Base-by-base conservation (phyloP, 2,329 filamentous ascomycete species). In the Neocatenulostroma microsporum region DNA sequence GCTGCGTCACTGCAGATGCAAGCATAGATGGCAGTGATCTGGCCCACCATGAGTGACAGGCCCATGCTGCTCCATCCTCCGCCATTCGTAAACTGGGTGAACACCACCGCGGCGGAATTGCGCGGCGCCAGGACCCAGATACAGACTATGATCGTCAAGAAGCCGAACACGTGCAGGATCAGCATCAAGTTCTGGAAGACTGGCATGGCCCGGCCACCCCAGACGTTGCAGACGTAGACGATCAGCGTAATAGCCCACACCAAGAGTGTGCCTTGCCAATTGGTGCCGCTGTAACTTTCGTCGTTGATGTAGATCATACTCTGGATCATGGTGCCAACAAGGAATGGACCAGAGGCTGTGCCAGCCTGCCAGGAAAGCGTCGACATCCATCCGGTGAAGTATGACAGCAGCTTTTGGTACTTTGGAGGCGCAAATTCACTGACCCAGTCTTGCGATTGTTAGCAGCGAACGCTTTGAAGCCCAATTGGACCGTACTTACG, bases 201-300 rank as follows among this genome's bases (percentile, higher is more conserved):
- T 5, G 31, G 31, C 11, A 34, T 15, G 21, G 17, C 10, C 7
- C 17, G 10, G 31, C 19, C n/a, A 7, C 10, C 9, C 18, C 21
- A 34, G 19, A 34, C 17, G 14, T 29, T 29, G 27, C 10, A 29
- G 27, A 29, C 27, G 14, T 14, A 21, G 24, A n/a, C n/a, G n/a
- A 14, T 29, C 9, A 29, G 26, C 9, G 26, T 29, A 13, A 29
- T 29, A 7, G 26, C 26, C 26, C 26, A 29, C 26, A 29, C 63
- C 34, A 70, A 61, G 2, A 71, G 50, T 0, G 66, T 70, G 5
- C 62, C 66, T 19, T 70, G 67, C 66, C 66, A 72, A 26, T 54
- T 57, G 8, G 60, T 56, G 0, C 63, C 57, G 1, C 44, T 42
- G 37, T 70, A 72, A 15, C 58, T 49, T 0, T 64, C 61, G 32